Base-by-base conservation (phyloP, 768 basidiomycete genomes). In the Astraeus odoratus region DNA sequence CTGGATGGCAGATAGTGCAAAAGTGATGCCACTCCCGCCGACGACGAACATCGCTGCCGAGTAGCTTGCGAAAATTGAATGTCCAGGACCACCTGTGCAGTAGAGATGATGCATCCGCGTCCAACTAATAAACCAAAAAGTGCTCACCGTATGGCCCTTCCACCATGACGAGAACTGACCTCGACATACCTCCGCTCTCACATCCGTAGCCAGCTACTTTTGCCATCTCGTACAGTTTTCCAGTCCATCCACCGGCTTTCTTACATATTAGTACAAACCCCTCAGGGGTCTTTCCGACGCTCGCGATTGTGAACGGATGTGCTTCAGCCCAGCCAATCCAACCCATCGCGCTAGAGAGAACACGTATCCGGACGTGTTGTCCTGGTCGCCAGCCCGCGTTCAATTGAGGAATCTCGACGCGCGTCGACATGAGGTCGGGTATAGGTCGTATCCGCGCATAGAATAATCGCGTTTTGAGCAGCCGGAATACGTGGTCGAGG, bases 11-110 rank as follows among this genome's bases (percentile, higher is more conserved):
- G 67, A 58, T 19, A 81, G 67, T 3, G 69, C 67, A 52, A 77
- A 78, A 0, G 81, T 75, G 58, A 83, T 75, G 3, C 81, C 81
- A 18, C 74, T 75, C 8, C 81, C 82, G 8, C 78, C 81, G 5
- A 75, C 75, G 33, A 81, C 59, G 47, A 83, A 67, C 48, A 82
- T 49, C 9, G 76, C 72, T 1, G 72, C 39, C 6, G 39, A 41
- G 15, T 41, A 41, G 27, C 39, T 41, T 18, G 39, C 39, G 16
- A 41, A 41, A 26, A 81, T 16, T 5, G 39, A 41, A 41, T 41
- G 39, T 3, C 39, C 39, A 16, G 39, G 39, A 4, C 39, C 39
- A 19, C 39, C 39, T 41, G 16, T 4, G 8, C 24, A 40, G 13
- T 24, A 10, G 10, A 29, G 2, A 13, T 4, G 7, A 10, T 23